A percentile compares a stretch with the other conserved stretches of the same genome.
Conservation (phyloP, 176 grass and related monocot species). For the Oryza punctata region DNA sequence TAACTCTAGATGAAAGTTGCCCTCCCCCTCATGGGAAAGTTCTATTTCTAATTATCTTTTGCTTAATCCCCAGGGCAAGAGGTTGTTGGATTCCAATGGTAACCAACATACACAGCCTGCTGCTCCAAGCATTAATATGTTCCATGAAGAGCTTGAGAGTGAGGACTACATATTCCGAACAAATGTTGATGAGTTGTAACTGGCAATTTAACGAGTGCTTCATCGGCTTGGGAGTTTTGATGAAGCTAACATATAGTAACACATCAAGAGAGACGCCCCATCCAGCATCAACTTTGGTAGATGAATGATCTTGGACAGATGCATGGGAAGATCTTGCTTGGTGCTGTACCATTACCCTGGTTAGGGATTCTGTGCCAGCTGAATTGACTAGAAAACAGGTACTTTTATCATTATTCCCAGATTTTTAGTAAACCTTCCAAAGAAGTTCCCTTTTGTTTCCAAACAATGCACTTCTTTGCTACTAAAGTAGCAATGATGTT, state of each 20-base stretch:
- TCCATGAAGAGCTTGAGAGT: slow-evolving; percentile 79
- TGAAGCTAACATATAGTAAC: not conserved
- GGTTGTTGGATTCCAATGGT: slow-evolving; percentile 13
- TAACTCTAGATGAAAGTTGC: too few relatives aligned
- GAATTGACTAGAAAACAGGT: not conserved
- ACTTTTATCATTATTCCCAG: not conserved
- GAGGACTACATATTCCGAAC: slow-evolving; percentile 85
- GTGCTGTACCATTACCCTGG: not conserved
- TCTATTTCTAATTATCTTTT: not conserved
- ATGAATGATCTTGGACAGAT: not conserved
- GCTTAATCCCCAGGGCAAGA: slow-evolving; percentile 57
- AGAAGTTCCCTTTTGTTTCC: too few relatives aligned
- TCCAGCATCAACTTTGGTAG: not conserved
- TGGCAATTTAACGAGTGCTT: not conserved
- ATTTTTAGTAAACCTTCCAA: too few relatives aligned
- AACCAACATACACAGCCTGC: slow-evolving; percentile 11
- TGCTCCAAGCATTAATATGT: slow-evolving; percentile 55
- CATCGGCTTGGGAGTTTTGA: not conserved
- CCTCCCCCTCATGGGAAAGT: not conserved
- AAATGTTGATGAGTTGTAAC: slow-evolving; percentile 47
- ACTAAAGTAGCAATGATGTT: not conserved
- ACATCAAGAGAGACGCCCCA: not conserved
- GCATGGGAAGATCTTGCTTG: not conserved
- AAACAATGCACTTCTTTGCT: not conserved
- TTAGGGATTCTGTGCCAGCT: not conserved